Evolutionary conservation across 2,329 filamentous ascomycete genomes (phyloP).

Genomic region (Neocucurbitaria cava): DNA sequence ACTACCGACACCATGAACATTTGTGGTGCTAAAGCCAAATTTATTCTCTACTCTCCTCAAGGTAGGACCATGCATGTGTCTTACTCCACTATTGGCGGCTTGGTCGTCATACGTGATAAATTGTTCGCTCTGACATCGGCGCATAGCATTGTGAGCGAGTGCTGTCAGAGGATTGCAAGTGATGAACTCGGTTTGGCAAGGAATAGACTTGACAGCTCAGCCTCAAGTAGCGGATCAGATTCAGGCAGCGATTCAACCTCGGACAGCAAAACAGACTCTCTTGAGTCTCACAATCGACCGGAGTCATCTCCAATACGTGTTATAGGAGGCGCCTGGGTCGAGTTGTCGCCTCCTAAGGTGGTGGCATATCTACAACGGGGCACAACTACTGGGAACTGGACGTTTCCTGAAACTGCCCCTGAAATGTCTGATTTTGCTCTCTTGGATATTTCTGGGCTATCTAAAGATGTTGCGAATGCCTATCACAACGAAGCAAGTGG

Average conservation of each 20-base stretch:
- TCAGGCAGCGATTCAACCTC: not conserved
- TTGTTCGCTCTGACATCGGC: slow-evolving; percentile 9
- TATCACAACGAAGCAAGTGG: not conserved
- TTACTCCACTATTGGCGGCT: slow-evolving; percentile 5
- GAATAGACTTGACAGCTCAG: too few species aligned
- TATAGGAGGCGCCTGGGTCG: not conserved
- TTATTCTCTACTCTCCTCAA: not conserved
- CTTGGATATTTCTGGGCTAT: not conserved
- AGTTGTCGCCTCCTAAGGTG: not conserved
- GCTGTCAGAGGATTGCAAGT: not conserved
- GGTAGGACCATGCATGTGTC: not conserved
- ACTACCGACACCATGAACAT: not conserved
- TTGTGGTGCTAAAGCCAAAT: not conserved
- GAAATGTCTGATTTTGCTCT: slow-evolving; percentile 12
- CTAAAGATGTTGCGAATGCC: not conserved
- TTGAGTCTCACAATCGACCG: too few species aligned
- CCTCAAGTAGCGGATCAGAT: too few species aligned
- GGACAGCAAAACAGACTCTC: not conserved
- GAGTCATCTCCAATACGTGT: too few species aligned
- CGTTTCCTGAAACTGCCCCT: not conserved
- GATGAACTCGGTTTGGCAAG: too few species aligned
- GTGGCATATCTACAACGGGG: slow-evolving; percentile 6
- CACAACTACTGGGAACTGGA: slow-evolving; percentile 8
- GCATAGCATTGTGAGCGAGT: slow-evolving; percentile 6
- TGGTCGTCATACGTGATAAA: slow-evolving; percentile 1